Evolutionary conservation across 2,329 filamentous ascomycete species (phyloP).

Genomic region (Scedosporium aurantiacum): DNA sequence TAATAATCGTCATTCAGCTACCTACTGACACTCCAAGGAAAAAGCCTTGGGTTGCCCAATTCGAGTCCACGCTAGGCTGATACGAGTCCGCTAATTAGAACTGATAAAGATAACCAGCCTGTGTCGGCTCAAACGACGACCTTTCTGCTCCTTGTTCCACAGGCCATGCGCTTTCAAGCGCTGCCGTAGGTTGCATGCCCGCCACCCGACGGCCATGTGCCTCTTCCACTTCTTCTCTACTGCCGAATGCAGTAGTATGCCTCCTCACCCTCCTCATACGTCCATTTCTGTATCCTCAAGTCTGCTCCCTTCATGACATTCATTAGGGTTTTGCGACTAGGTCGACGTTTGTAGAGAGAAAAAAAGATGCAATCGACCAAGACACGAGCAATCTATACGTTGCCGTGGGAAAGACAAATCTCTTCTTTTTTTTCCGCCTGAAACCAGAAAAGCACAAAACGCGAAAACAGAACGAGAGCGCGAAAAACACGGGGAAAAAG

Average conservation of each 20-base stretch:
- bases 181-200: neutral
- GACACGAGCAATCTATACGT: constrained; percentile 27
- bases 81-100: neutral
- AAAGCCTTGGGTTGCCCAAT: neutral
- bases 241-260: neutral
- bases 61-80: neutral
- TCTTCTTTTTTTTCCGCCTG: constrained; percentile 11
- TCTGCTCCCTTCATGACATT: neutral
- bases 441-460: constrained; percentile 1
- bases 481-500: constrained; percentile 1
- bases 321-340: constrained; percentile 4
- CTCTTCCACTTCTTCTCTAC: neutral
- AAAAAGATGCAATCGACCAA: constrained; percentile 6
- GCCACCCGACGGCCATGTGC: too few species aligned
- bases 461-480: neutral
- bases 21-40: neutral
- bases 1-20: neutral
- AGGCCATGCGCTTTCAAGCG: neutral
- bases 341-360: neutral
- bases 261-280: neutral
- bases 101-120: neutral
- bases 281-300: neutral
- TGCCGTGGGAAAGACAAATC: constrained; percentile 26
- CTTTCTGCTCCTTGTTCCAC: neutral
- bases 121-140: neutral